Base-by-base conservation (phyloP, 306 rosid species). In the Carpinus fangiana region DNA sequence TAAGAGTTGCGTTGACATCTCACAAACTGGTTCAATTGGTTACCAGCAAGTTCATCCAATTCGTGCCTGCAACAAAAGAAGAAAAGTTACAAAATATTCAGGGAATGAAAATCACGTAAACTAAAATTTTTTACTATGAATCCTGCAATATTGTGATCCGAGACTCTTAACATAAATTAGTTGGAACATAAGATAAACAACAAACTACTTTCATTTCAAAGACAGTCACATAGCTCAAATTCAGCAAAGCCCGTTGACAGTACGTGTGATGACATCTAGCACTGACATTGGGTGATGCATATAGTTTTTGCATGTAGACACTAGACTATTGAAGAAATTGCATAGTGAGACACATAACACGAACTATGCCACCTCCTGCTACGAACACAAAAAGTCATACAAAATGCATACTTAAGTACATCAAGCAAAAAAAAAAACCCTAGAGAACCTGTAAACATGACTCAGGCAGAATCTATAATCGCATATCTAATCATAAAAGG, bases 31-130 rank as follows among this genome's bases (percentile, higher is more conserved):
- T 36, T 67, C 21, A 47, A 66, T 21, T 68, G 51, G 31, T 17
- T 52, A 9, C 61, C 78, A 52, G 28, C 78, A 72, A 21, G 54
- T 34, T 7, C 55, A 54, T 78, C 71, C 69, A 16, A 67, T 48
- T 81, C 77, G 74, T 43, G 82, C 77, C 83, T 83, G 83, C 73
- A 69, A 51, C 51, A 1, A n/a, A 67, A 18, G 28, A 41, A n/a
- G 51, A 66, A 5, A 41, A 67, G 50, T 66, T 2, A 41, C 17
- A 18, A 43, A 8, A 67, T 10, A 67, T 18, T 41, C 72, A 34
- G 38, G 28, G 46, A 61, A 14, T 12, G 12, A 62, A 28, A 28
- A 14, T 7, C 14, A 10, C 41, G 51, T 8, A n/a, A 8, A 67
- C 50, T 18, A 67, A 38, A 8, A n/a, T 9, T 41, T 12, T 5